Base-by-base conservation (phyloP, 2,329 filamentous ascomycete genomes). In the Colletotrichum lentis region DNA sequence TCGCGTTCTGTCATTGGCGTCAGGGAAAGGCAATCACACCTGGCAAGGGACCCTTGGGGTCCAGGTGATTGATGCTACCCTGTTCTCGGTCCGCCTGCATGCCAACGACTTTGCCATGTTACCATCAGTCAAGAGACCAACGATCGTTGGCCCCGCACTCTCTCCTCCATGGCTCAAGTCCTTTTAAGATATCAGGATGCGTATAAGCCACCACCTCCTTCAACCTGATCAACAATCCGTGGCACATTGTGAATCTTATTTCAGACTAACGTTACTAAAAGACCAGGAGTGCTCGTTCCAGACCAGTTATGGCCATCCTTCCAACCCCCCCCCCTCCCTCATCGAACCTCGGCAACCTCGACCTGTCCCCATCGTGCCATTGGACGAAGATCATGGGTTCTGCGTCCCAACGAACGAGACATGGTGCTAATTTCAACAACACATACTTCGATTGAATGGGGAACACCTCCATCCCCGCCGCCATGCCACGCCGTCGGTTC, bases 361-460 rank as follows among this genome's bases (percentile, higher is more conserved):
- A 27, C 47, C 39, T 31, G 54, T 55, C 46, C 62, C 31, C 47
- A 18, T 16, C 53, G 22, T 50, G 11, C 35, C 39, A 67, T 67
- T 69, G 67, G 67, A 16, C 57, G 43, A 50, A 24, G 22, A 27
- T 57, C 61, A 27, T 20, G 14, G n/a, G 39, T 50, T 16, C 27
- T 37, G 35, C 27, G 7, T 35, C 54, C 47, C n/a, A 39, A 22
- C 31, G 47, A 31, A n/a, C 14, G 54, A 53, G 22, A 12, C 22
- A 24, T n/a, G 61, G 55, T 64, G 61, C 49, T 68, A 55, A 55
- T 59, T 60, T 60, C 61, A 49, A 68, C 65, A 22, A 56, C 65
- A 55, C n/a, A 41, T 60, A 44, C 39, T 50, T 43, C 41, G 31
- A 35, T 53, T 37, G 8, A 44, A 27, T 41, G 35, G 41, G 12